Evolutionary conservation across 192 early-diverging fungal species (phyloP), one percentile per base, ranked within the genome.

Genomic region (Chytriomyces sp.): DNA sequence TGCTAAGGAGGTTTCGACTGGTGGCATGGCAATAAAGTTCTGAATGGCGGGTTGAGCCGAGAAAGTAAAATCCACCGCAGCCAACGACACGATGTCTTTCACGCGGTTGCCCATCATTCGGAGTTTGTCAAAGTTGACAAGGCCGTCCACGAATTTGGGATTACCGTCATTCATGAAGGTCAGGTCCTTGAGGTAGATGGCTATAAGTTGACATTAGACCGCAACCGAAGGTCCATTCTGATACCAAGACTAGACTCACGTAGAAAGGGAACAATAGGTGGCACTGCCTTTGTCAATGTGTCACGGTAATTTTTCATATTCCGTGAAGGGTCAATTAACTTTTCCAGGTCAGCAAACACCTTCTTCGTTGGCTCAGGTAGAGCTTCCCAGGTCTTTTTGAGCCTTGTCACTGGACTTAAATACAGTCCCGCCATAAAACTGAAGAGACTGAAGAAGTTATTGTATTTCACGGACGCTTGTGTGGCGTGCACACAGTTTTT

Each of bases 151-250:
- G 38, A 80, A 75, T n/a, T 82, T 78, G 19, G 81, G 78, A 38
- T 88, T 91, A n/a, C 91, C 91, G 57, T 93, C 89, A 59, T 91
- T 74, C 39, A 90, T 78, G 70, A 93, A 90, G 14, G 86, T 90
- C 30, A 90, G 78, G 64, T 93, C 91, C 63, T 93, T 93, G 54
- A 93, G 80, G 4, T 85, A 88, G 3, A 88, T 81, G 31, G 86
- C 85, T 88, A 59, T 39, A 33, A 0, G 56, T n/a, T n/a, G n/a
- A 39, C 14, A 41, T 39, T 25, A 64, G 4, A 64, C n/a, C 6
- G 90, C 76, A 6, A 90, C 73, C 0, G 90, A n/a, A n/a, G n/a
- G n/a, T n/a, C n/a, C n/a, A n/a, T n/a, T n/a, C n/a, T n/a, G n/a
- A 92, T 19, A 87, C 86, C 28, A 91, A 53, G 30, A 32, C 12